Percentiles rank a stretch among this genome's conserved stretches.
phyloP scores from a whole-genome alignment of 768 basidiomycete genomes.

The Lactifluus volemus region DNA sequence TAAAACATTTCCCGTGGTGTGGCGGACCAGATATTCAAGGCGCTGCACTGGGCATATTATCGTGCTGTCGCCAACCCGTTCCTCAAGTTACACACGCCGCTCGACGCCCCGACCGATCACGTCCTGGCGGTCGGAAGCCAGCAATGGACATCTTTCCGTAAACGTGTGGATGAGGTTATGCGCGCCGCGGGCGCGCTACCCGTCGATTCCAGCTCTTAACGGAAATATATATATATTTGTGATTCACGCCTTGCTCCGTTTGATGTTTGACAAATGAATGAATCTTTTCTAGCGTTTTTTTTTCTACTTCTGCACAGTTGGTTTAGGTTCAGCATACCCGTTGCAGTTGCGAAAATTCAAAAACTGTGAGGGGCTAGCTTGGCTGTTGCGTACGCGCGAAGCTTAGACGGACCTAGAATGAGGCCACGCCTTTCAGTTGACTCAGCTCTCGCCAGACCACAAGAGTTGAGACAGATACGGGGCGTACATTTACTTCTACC shows the following conservation, averaged over 20 bases:
- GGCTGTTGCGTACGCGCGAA: constrained; percentile 1
- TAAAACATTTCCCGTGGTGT: no score
- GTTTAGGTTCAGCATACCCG: constrained; percentile 8
- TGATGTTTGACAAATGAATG: background rate
- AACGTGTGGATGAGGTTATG: constrained; percentile 67
- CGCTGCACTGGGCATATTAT: constrained; percentile 83
- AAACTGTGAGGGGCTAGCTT: constrained; percentile 6
- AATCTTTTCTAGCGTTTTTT: background rate
- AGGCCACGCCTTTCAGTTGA: constrained; percentile 65
- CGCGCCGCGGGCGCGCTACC: constrained; percentile 41
- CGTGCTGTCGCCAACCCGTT: constrained; percentile 81
- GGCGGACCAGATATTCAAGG: constrained; percentile 64
- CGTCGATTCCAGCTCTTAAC: constrained; percentile 6
- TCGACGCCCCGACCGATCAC: constrained; percentile 23
- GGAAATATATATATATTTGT: background rate
- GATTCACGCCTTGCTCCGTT: constrained; percentile 12
- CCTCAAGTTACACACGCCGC: constrained; percentile 49
- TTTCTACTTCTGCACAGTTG: background rate
- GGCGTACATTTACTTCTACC: constrained; percentile 35
- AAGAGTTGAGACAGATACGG: constrained; percentile 92
- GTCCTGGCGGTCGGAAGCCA: constrained; percentile 50
- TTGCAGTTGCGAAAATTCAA: constrained; percentile 2
- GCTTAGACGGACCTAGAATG: constrained; percentile 42
- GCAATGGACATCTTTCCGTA: constrained; percentile 63
- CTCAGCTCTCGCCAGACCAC: constrained; percentile 59